Percentiles rank a stretch among this genome's conserved stretches.
phyloP scores from a whole-genome alignment of 2,329 filamentous ascomycete species.

The Clarireedia paspali region DNA sequence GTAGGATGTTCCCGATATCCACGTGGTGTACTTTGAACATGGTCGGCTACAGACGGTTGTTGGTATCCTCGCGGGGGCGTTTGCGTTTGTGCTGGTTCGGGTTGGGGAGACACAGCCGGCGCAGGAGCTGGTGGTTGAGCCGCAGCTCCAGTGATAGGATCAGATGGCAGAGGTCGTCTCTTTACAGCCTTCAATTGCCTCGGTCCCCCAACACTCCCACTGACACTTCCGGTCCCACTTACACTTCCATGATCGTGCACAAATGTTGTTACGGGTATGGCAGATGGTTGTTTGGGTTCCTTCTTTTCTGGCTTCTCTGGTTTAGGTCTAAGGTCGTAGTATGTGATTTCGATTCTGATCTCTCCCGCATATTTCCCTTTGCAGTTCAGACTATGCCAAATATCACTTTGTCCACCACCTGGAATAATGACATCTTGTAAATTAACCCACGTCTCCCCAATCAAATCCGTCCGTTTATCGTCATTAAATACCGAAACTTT shows the following conservation, averaged over 20 bases:
- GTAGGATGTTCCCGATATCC: constrained; percentile 31
- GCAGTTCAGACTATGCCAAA: constrained; percentile 83
- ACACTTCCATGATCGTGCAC: constrained; percentile 11
- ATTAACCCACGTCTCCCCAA: constrained; percentile 88
- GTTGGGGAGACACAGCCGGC: constrained; percentile 35
- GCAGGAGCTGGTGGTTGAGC: constrained; percentile 36
- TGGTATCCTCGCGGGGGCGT: constrained; percentile 41
- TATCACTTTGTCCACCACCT: constrained; percentile 87
- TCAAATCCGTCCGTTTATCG: constrained; percentile 94
- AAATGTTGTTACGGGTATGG: constrained; percentile 30
- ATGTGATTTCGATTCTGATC: constrained; percentile 90
- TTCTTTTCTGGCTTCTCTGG: constrained; percentile 60
- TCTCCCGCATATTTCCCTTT: constrained; percentile 95
- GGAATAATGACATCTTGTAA: constrained; percentile 72
- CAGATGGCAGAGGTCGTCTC: constrained; percentile 73
- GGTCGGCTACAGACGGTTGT: constrained; percentile 19
- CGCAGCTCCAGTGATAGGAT: constrained; percentile 48
- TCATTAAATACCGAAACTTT: constrained; percentile 97
- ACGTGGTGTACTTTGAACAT: constrained; percentile 38
- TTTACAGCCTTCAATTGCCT: constrained; percentile 57
- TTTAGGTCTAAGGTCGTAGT: constrained; percentile 84
- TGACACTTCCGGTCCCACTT: background rate
- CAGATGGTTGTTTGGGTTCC: constrained; percentile 10
- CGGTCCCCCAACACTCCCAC: constrained; percentile 30
- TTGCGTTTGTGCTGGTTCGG: constrained; percentile 35